Conservation (phyloP, 495 filamentous ascomycete species). For the Hyaloscypha variabilis region DNA sequence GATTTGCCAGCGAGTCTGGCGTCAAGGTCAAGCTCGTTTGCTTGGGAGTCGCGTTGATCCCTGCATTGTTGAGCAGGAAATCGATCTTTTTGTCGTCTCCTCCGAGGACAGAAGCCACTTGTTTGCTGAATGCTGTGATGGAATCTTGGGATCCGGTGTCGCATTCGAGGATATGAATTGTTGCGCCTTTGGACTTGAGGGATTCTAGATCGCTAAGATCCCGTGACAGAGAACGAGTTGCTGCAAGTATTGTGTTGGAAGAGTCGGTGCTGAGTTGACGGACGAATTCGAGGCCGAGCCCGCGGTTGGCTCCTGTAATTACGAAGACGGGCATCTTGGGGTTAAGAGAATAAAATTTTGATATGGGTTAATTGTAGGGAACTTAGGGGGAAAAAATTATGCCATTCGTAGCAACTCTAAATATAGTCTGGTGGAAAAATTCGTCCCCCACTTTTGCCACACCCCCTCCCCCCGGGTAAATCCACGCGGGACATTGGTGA, state of each 20-base stretch:
- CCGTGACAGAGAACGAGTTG: slow-evolving; percentile 42
- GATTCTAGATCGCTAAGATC: slow-evolving; percentile 37
- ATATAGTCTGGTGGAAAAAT: too few relatives aligned
- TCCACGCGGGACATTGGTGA: too few relatives aligned
- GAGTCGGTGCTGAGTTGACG: slow-evolving; percentile 48
- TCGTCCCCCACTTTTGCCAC: too few relatives aligned
- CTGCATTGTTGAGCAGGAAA: slow-evolving; percentile 48
- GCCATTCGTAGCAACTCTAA: too few relatives aligned
- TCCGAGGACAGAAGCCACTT: slow-evolving; percentile 29
- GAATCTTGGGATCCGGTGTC: slow-evolving; percentile 39
- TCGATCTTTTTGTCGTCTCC: slow-evolving; percentile 38
- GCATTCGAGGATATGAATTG: slow-evolving; percentile 47
- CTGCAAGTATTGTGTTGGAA: slow-evolving; percentile 53
- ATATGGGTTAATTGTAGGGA: too few relatives aligned
- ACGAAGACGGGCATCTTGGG: slow-evolving; percentile 49
- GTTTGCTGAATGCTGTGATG: slow-evolving; percentile 36
- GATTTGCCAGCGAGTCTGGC: slow-evolving; percentile 34
- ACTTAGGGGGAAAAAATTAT: too few relatives aligned
- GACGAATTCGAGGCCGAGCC: slow-evolving; percentile 57
- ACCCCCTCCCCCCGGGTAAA: too few relatives aligned
- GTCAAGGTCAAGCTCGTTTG: slow-evolving; percentile 41
- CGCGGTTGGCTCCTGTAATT: slow-evolving; percentile 59
- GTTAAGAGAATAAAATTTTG: too few relatives aligned
- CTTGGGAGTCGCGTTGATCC: slow-evolving; percentile 36
- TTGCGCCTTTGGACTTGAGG: slow-evolving; percentile 28